Evolutionary conservation across 2,329 filamentous ascomycete genomes (phyloP), one percentile per base, ranked within the genome.

Genomic region (Colletotrichum graminicola): DNA sequence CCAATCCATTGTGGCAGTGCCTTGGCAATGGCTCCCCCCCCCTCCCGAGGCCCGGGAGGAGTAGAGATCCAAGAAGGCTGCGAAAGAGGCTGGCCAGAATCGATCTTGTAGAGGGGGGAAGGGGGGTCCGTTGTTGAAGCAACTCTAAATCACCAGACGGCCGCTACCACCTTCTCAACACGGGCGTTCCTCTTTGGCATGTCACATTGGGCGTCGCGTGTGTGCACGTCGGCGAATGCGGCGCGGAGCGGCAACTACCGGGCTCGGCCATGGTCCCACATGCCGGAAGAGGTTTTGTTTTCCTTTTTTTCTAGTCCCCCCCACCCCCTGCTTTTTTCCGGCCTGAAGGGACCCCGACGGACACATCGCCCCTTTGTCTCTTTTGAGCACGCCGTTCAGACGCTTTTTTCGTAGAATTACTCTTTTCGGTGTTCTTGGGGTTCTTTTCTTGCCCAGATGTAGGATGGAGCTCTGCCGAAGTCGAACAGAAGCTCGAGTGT

Each of bases 401-500:
- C 32, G 36, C 12, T 36, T 55, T 55, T n/a, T 16, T 4, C 29
- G 39, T 41, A 14, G 16, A 41, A 41, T 41, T 6, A 39, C 5
- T 16, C 14, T 29, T 41, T 41, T 6, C n/a, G 8, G 14, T 41
- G 3, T 41, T 29, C 29, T 29, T 4, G 29, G 6, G 6, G 5
- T 4, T 23, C 21, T 29, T 29, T 29, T 29, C 4, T 16, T 14
- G 10, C 10, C 1, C 12, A 21, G 32, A 49, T 51, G 45, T 29
- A 29, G 26, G 32, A 62, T 62, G 59, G 43, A 67, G 49, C 39
- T 55, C 41, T 67, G 26, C 34, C 6, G 32, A 67, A 54, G 32
- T 57, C 67, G 41, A 56, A 21, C 32, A 39, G 47, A 41, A 26
- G 39, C 55, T 47, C 21, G 43, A 61, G 55, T 56, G 64, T 71